Base-by-base conservation (phyloP, 192 early-diverging fungal species). In the Entomortierella lignicola region DNA sequence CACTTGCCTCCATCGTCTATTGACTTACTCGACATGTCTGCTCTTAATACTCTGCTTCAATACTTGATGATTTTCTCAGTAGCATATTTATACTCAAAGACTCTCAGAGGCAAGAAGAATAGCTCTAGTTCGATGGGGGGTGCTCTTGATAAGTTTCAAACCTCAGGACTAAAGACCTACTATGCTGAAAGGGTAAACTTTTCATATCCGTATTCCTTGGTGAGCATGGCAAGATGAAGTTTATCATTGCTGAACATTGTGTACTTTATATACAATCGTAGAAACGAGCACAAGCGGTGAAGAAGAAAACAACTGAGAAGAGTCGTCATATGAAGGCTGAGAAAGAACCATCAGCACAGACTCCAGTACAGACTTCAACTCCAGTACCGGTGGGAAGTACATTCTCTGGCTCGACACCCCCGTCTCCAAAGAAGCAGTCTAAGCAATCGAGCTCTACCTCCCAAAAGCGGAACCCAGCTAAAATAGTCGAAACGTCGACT, bases 11-110 rank as follows among this genome's bases (percentile, higher is more conserved):
- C 0, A 1, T 37, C 56, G n/a, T 4, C 37, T 29, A 8, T 11
- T 7, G 15, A 18, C 34, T 15, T 29, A 2, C 6, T 12, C 59
- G 13, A 5, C 11, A 63, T 63, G 60, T 63, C 60, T 27, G 31
- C 48, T 2, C 3, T 32, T 47, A 63, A 51, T 17, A 63, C 60
- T 30, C 26, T 63, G 1, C 60, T 63, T 30, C 60, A 63, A 7
- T 63, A 63, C 48, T 63, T 63, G 8, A 27, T 63, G 60, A 63
- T 63, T 32, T 20, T 51, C 29, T 63, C 44, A 4, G 32, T 63
- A 47, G 60, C 60, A 30, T 63, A 63, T 63, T 13, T 63, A 11
- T 63, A 63, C 13, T 32, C 60, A 0, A 51, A 48, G 37, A 2
- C 18, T 3, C 60, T 47, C 37, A 50, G 60, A 47, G 30, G 32